Conservation (phyloP, 75 land plant genomes). For the Picea sitchensis region DNA sequence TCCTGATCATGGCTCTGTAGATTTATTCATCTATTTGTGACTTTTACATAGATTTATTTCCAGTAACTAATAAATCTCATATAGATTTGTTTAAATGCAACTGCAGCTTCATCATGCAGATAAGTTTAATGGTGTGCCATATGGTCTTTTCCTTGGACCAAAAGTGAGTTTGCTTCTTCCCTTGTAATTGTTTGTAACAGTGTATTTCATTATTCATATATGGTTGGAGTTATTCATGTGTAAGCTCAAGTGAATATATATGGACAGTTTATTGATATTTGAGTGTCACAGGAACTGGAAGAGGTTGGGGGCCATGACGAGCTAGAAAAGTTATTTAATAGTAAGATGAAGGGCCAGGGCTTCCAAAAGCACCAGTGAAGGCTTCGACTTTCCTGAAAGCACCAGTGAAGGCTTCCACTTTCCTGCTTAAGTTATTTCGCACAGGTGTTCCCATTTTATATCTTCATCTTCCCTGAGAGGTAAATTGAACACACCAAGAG, state of each 20-base stretch:
- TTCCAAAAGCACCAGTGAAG: neutral
- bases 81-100: neutral
- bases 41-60: neutral
- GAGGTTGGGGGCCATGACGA: slow-evolving; percentile 72
- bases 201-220: neutral
- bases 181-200: neutral
- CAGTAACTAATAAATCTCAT: neutral
- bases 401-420: neutral
- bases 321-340: slow-evolving; percentile 59
- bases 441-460: neutral
- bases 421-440: neutral
- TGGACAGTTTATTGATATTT: neutral
- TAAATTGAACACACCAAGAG: neutral
- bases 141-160: slow-evolving; percentile 49
- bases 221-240: neutral
- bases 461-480: neutral
- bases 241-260: slow-evolving; percentile 1
- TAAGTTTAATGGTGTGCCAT: slow-evolving; percentile 30
- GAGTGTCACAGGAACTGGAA: slow-evolving; percentile 57
- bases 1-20: slow-evolving; percentile 83
- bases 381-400: neutral
- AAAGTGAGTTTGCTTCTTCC: slow-evolving; percentile 30
- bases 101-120: slow-evolving; percentile 33
- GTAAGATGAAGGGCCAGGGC: slow-evolving; percentile 27
- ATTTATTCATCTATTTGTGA: slow-evolving; percentile 10